These are phyloP conservation scores for Podila epigama DNA, from an alignment of 192 early-diverging fungal species.

Conservation along the genomic window DNA sequence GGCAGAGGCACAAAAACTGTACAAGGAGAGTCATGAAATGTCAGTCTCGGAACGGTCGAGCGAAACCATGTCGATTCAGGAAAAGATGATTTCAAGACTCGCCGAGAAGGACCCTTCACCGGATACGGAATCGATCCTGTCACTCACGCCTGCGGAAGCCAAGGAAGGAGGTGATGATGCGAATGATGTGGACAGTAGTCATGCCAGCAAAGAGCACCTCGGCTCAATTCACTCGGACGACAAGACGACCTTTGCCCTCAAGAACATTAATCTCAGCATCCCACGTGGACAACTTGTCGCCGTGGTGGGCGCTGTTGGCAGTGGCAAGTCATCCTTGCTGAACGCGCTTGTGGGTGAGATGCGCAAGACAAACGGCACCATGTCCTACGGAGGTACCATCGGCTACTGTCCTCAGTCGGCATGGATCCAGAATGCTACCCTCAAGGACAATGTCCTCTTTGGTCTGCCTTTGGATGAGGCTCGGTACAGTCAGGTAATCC, in stretches of 20 bases:
- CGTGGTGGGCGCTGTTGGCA: slow-evolving; percentile 79
- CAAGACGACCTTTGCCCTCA: slow-evolving; percentile 50
- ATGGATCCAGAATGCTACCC: slow-evolving; percentile 95
- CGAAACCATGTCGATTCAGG: slow-evolving; percentile 43
- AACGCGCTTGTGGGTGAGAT: slow-evolving; percentile 85
- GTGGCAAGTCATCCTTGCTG: slow-evolving; percentile 62
- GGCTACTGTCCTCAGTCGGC: slow-evolving; percentile 79
- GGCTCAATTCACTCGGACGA: slow-evolving; percentile 55
- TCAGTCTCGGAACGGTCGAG: slow-evolving; percentile 30
- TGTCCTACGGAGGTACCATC: slow-evolving; percentile 67
- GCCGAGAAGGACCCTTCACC: slow-evolving; percentile 31
- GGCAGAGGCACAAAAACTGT: slow-evolving; percentile 23
- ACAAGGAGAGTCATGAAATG: slow-evolving; percentile 19
- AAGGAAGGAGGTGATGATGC: background rate
- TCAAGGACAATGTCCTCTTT: slow-evolving; percentile 94
- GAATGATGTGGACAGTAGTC: background rate
- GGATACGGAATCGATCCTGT: slow-evolving; percentile 43
- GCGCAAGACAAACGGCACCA: slow-evolving; percentile 67
- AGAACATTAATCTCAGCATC: slow-evolving; percentile 51
- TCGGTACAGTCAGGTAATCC: slow-evolving; percentile 60
- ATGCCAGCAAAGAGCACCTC: background rate
- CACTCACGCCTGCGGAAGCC: background rate
- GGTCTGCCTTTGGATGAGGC: slow-evolving; percentile 72
- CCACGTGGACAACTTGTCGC: slow-evolving; percentile 72
- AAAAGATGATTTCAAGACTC: slow-evolving; percentile 37